Base-by-base conservation (phyloP, 352 stramenopile species). In the Pythium volutum region DNA sequence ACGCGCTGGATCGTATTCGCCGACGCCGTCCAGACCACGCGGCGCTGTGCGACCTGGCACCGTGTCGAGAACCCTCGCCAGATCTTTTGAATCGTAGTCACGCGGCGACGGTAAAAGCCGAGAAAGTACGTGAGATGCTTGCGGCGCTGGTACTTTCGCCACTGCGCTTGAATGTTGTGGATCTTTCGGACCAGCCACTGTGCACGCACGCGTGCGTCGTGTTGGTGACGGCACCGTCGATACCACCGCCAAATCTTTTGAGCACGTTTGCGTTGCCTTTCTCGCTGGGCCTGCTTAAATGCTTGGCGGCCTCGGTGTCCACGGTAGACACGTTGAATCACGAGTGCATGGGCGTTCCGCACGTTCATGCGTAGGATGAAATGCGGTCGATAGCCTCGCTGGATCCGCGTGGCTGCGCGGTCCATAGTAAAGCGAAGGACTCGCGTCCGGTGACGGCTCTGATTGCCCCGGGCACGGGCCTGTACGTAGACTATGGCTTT, bases 271-370 rank as follows among this genome's bases (percentile, higher is more conserved):
- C 42, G 3, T 73, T 25, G 25, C 68, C 62, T 25, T 58, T 43
- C 46, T 78, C 64, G 20, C 16, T 74, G 18, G 3, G 58, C 43
- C 20, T 57, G 59, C n/a, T 64, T 33, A 51, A 55, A 70, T 6
- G 55, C 5, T 33, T 51, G 20, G 0, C 77, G 70, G 0, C 73
- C 74, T 3, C 59, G 41, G 45, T 71, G 77, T 0, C 76, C 77
- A 10, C 79, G 74, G 66, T 74, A 87, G 0, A 80, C 62, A 0
- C 75, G 79, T 43, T 91, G 79, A 45, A 89, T 88, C 11, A 59
- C 50, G 18, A 72, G 45, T 6, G 76, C 72, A 18, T 74, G 59
- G 18, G 47, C 55, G 31, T 65, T 63, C 26, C 62, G 69, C 20
- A 69, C n/a, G 14, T n/a, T 57, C 55, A 84, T 74, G 1, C 67